Base-by-base conservation (phyloP, 1,284 basidiomycete genomes). In the Meripilus lineatus region DNA sequence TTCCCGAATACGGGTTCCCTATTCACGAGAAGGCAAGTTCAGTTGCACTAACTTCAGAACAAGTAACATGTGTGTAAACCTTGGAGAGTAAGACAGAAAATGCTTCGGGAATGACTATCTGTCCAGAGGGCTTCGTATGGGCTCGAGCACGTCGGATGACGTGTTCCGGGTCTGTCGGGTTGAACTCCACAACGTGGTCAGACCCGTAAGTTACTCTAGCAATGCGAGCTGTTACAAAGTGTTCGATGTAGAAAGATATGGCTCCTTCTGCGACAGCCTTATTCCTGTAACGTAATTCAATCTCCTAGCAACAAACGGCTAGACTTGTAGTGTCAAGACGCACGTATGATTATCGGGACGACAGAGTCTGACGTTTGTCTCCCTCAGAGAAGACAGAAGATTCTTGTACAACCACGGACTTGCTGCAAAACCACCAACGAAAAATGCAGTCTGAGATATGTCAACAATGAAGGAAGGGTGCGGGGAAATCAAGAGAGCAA, bases 341-440 rank as follows among this genome's bases (percentile, higher is more conserved):
- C 43, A 75, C 74, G 69, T 66, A 45, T 72, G 66, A 20, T 58
- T 66, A 37, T 75, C 72, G 11, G 73, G 74, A 2, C 73, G 65
- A 47, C 62, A 62, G 25, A 77, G 58, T 1, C 49, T 51, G 32
- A 74, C 40, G 1, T 58, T 58, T 53, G 68, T 10, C 28, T 56
- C 42, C 5, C 40, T 44, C 11, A 71, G 50, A 10, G 55, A 47
- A n/a, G n/a, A n/a, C n/a, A n/a, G n/a, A n/a, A n/a, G 43, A 23
- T 39, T 50, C 2, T 49, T 48, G 35, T 63, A 66, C 4, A 70
- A 54, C 59, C 60, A 71, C 24, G 68, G 61, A 15, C 56, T 71
- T 3, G 64, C 66, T 0, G 67, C 64, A 33, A 70, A 71, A 20
- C 66, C 63, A 1, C 68, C 69, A 1, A 69, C 61, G 11, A 71